Percentiles rank a stretch among this genome's conserved stretches.
These are phyloP conservation scores for Umbilicus rupestris DNA, from an alignment of 164 flowering plant genomes.

Conservation along the genomic window DNA sequence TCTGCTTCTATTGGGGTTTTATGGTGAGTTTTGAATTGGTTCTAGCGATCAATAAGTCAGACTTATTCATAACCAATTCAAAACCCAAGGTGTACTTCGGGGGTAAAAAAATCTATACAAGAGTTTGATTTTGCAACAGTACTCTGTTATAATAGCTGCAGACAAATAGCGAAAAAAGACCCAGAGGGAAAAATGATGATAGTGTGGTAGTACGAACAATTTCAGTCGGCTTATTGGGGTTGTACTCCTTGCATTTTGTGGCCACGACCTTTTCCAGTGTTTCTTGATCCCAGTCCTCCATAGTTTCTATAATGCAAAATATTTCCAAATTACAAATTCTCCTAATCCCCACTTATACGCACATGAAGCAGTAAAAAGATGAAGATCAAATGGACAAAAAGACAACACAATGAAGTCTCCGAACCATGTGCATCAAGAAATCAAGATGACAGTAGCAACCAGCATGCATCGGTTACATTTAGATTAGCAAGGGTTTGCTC, in stretches of 20 bases:
- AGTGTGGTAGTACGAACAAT: conserved; percentile 45
- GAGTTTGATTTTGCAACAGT: not conserved
- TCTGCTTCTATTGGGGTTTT: not conserved
- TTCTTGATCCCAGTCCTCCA: conserved; percentile 99
- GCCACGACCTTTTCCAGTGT: conserved; percentile 79
- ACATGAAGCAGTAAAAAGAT: not conserved
- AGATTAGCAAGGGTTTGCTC: not conserved
- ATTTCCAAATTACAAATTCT: conserved; percentile 3
- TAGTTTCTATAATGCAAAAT: conserved; percentile 30
- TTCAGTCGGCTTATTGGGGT: conserved; percentile 90
- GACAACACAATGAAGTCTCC: not conserved
- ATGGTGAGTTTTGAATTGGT: no score
- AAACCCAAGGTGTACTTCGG: no score
- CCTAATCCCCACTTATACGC: not conserved
- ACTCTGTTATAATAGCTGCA: not conserved
- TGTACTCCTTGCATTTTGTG: conserved; percentile 70
- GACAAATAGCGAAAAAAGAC: not conserved
- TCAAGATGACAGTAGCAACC: not conserved
- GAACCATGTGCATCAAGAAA: not conserved
- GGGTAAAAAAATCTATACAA: not conserved
- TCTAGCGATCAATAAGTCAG: no score
- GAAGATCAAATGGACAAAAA: not conserved
- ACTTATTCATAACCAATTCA: no score
- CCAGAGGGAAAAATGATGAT: not conserved
- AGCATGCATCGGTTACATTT: not conserved